Base-by-base conservation (phyloP, 2,329 filamentous ascomycete genomes). In the Aspergillus sp. region DNA sequence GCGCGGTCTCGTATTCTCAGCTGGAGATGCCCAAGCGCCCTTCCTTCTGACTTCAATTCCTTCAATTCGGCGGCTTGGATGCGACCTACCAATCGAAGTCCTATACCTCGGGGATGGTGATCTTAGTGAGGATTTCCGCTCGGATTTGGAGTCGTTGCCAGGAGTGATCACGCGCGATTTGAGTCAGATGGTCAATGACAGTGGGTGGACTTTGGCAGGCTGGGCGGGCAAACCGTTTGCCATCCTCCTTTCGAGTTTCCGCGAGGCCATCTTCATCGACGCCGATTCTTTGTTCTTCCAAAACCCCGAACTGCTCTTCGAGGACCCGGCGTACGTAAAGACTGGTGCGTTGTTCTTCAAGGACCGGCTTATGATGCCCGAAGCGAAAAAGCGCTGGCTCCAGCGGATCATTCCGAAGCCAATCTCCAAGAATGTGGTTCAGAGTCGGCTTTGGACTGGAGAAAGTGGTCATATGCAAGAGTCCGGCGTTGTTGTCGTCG, bases 191-290 rank as follows among this genome's bases (percentile, higher is more conserved):
- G 69, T 78, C 8, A 66, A 73, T 35, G 74, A 76, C 35, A 62
- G 66, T 19, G 75, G 75, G 17, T 79, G 75, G 76, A 66, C 65
- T 32, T 59, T 78, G 36, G 69, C 66, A 9, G 75, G 76, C 4
- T 78, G 75, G 74, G 75, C 75, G 0, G 73, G 70, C 19, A 79
- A 79, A 55, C 74, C 76, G 1, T 78, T 75, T 43, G 75, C 75
- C 1, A 75, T 77, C 22, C 61, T 79, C 4, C 59, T 76, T 52
- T 77, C 74, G 2, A 76, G 72, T 26, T 79, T 78, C 62, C 73
- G 74, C 4, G 75, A 79, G 58, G 71, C 70, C 49, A 74, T 78
- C 38, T 75, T 79, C 54, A 74, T 79, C 53, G 75, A 78, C 51
- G 75, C 75, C 0, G 76, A 78, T 52, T 68, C 70, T 6, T 60